Evolutionary conservation across 2,329 filamentous ascomycete genomes (phyloP).

Genomic region (Endoconidiophora polonica): DNA sequence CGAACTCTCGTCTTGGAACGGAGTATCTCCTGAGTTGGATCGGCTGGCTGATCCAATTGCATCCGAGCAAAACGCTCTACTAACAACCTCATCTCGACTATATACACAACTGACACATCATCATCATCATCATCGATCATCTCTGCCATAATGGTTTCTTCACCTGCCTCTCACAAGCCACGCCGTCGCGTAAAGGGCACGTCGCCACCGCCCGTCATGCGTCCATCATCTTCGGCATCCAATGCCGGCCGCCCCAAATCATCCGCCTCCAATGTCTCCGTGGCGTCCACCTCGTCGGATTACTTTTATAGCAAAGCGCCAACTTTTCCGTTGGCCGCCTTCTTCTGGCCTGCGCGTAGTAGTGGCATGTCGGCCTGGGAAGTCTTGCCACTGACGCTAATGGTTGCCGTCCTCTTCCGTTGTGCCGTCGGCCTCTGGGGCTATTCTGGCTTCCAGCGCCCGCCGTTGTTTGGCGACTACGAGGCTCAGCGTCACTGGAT

Average conservation of each 20-base stretch:
- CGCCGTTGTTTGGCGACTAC: conserved; percentile 92
- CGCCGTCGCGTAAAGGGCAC: conserved; percentile 36
- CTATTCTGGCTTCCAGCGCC: conserved; percentile 71
- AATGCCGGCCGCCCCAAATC: not conserved
- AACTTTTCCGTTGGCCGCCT: conserved; percentile 79
- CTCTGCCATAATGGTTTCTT: conserved; percentile 27
- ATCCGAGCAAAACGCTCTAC: too few relatives aligned
- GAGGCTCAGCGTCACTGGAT: conserved; percentile 98
- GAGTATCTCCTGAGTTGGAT: too few relatives aligned
- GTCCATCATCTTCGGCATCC: not conserved
- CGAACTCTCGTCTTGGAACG: too few relatives aligned
- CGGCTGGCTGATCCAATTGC: too few relatives aligned
- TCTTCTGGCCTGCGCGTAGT: conserved; percentile 72
- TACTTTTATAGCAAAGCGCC: conserved; percentile 37
- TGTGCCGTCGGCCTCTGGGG: conserved; percentile 90
- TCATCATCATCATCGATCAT: not conserved
- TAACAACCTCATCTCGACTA: too few relatives aligned
- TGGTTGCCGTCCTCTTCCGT: conserved; percentile 78
- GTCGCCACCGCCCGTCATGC: conserved; percentile 5
- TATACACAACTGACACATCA: too few relatives aligned
- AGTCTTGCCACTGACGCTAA: conserved; percentile 69
- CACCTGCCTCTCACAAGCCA: conserved; percentile 40
- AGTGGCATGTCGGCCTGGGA: conserved; percentile 82
- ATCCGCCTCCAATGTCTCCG: not conserved
- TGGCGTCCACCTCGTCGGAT: conserved; percentile 7